phyloP scores from a whole-genome alignment of 768 basidiomycete genomes.

The Leccinellum luteum region DNA sequence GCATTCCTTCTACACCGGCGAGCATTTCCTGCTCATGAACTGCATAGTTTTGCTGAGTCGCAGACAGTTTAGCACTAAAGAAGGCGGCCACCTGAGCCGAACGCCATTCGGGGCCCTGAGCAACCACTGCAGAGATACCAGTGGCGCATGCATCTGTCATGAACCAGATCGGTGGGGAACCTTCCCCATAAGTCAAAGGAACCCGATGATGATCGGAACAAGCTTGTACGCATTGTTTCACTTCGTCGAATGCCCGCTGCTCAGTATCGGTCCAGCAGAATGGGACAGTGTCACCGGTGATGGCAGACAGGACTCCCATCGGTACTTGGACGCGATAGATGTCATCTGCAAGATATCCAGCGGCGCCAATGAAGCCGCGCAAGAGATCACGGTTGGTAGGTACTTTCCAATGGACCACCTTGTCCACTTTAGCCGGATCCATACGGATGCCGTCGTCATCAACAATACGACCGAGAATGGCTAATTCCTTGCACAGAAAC shows the following conservation, averaged over 20 bases:
- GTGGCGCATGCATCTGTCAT: not conserved
- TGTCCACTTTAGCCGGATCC: constrained; percentile 45
- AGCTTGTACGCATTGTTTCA: not conserved
- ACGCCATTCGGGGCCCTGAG: not conserved
- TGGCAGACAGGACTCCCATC: not conserved
- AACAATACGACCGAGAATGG: constrained; percentile 37
- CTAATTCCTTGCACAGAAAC: constrained; percentile 30
- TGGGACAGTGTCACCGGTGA: not conserved
- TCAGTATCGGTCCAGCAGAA: not conserved
- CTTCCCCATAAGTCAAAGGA: not conserved
- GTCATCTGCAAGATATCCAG: not conserved
- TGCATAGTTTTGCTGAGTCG: constrained; percentile 37
- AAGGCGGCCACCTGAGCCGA: not conserved
- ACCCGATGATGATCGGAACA: not conserved
- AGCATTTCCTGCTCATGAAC: constrained; percentile 19
- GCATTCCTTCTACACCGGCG: constrained; percentile 35
- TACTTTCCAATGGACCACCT: constrained; percentile 18
- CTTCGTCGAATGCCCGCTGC: not conserved
- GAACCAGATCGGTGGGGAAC: not conserved
- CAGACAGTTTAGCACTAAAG: not conserved
- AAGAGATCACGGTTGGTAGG: not conserved
- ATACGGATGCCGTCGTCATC: constrained; percentile 39
- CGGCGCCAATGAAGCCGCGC: not conserved
- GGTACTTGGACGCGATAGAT: constrained; percentile 1
- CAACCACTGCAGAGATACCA: not conserved